Percentiles rank a stretch among this genome's conserved stretches.
Conservation (phyloP, 106 monocot genomes). For the Chionographis japonica region DNA sequence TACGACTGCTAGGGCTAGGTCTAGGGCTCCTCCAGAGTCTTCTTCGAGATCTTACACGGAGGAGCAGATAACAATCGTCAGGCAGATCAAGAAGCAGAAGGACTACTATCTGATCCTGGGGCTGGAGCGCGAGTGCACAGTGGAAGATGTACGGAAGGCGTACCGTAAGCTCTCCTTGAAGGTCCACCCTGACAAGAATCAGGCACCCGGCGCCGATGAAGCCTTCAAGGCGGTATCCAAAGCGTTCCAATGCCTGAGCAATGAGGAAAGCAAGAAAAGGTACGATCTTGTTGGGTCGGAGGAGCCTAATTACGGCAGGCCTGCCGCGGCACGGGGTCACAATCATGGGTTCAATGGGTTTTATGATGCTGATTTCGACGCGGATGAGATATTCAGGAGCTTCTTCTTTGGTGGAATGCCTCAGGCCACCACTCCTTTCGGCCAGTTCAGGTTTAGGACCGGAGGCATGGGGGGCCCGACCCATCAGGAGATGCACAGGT, state of each 20-base stretch:
- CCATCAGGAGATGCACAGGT: conserved; percentile 31
- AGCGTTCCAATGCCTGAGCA: conserved; percentile 92
- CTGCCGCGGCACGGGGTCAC: conserved; percentile 17
- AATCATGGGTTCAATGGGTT: conserved; percentile 58
- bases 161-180: conserved; percentile 89
- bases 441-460: conserved; percentile 68
- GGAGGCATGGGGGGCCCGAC: conserved; percentile 44
- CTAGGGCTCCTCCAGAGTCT: conserved; percentile 9
- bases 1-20: conserved; percentile 9
- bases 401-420: conserved; percentile 76
- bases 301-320: conserved; percentile 36
- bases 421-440: conserved; percentile 47
- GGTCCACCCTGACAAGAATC: conserved; percentile 96
- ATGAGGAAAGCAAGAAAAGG: conserved; percentile 67
- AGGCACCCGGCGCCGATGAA: conserved; percentile 90
- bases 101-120: conserved; percentile 93
- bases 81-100: conserved; percentile 76
- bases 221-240: conserved; percentile 95
- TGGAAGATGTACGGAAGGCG: conserved; percentile 86
- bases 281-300: conserved; percentile 88
- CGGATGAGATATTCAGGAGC: conserved; percentile 95
- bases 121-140: conserved; percentile 59
- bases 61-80: conserved; percentile 70
- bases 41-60: conserved; percentile 63
- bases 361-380: conserved; percentile 79